These are phyloP conservation scores for Diplodia scrobiculata DNA, from an alignment of 2,329 filamentous ascomycete genomes.

Conservation along the genomic window DNA sequence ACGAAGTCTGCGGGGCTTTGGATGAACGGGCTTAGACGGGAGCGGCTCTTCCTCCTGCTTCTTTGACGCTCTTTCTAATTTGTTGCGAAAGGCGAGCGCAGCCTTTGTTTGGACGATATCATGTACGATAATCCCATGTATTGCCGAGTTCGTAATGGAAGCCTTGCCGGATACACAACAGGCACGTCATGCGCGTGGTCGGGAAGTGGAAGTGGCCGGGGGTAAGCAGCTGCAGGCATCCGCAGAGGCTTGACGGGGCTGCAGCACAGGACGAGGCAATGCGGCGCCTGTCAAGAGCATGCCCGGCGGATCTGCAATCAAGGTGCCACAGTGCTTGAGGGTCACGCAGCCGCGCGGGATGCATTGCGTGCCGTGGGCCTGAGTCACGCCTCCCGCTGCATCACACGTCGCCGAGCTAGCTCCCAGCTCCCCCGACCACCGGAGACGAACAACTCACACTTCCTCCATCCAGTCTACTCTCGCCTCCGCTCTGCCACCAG, in stretches of 20 bases:
- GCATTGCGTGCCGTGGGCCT: conserved; percentile 27
- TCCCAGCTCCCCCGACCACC: conserved; percentile 24
- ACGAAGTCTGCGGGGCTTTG: background rate
- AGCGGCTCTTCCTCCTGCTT: background rate
- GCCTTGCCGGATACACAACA: conserved; percentile 1
- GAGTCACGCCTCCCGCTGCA: conserved; percentile 25
- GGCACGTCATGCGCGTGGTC: conserved; percentile 6
- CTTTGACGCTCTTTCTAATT: conserved; percentile 21
- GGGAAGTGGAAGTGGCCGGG: background rate
- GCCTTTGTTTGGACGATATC: conserved; percentile 24
- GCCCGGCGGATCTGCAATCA: conserved; percentile 8
- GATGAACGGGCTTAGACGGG: conserved; percentile 13
- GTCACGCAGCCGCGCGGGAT: conserved; percentile 21
- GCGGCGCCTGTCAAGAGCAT: background rate
- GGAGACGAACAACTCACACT: conserved; percentile 22
- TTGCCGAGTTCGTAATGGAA: conserved; percentile 19
- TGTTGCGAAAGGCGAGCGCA: background rate
- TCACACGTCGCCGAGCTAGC: conserved; percentile 23
- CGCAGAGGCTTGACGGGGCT: background rate
- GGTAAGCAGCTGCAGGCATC: conserved; percentile 8
- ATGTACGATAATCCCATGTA: conserved; percentile 27
- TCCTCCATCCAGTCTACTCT: background rate
- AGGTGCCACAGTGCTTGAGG: background rate
- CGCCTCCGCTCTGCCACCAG: background rate
- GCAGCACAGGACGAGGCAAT: background rate